Evolutionary conservation across 768 basidiomycete species (phyloP), one percentile per base, ranked within the genome.

Genomic region (Gyrodon lividus): DNA sequence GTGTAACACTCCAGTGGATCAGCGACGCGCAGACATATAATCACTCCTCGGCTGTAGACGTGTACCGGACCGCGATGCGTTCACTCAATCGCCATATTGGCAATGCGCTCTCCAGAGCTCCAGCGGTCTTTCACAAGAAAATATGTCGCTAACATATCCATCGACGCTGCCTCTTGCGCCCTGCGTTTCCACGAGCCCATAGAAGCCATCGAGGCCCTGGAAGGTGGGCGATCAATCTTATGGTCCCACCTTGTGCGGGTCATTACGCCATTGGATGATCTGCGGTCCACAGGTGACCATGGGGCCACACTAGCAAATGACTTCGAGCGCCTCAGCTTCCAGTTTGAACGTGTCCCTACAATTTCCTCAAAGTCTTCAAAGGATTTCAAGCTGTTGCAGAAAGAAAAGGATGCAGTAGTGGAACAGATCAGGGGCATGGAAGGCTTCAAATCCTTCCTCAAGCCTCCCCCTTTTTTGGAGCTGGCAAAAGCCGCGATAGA

Each of bases 361-460:
- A 6, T 58, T n/a, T 19, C 43, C 17, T 50, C 57, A 1, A 48
- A 35, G 38, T n/a, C 55, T 5, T 48, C 53, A 35, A 62, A 58
- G 38, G 63, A 56, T 34, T 40, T 47, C 34, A 64, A 54, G 46
- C 14, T 46, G 9, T 50, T 71, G 45, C 41, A 61, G 41, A 60
- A 62, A 33, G 62, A 67, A 43, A 70, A 56, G 57, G 59, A 66
- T 13, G 41, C 42, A 1, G 50, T 61, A 3, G 51, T 63, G 13
- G 59, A 62, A n/a, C 58, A 70, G 39, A 71, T 72, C 8, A 58
- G 70, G 24, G 60, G 54, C 35, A 23, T 69, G 12, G 59, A 64
- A 1, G 71, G 65, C 0, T 72, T 74, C 56, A 60, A 58, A 24
- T 49, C 43, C 16, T 75, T 75, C 48, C 59, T 74, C 43, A 48